Percentiles rank a stretch among this genome's conserved stretches.
phyloP scores from a whole-genome alignment of 2,329 filamentous ascomycete genomes.

The Ascochyta clinopodiicola region DNA sequence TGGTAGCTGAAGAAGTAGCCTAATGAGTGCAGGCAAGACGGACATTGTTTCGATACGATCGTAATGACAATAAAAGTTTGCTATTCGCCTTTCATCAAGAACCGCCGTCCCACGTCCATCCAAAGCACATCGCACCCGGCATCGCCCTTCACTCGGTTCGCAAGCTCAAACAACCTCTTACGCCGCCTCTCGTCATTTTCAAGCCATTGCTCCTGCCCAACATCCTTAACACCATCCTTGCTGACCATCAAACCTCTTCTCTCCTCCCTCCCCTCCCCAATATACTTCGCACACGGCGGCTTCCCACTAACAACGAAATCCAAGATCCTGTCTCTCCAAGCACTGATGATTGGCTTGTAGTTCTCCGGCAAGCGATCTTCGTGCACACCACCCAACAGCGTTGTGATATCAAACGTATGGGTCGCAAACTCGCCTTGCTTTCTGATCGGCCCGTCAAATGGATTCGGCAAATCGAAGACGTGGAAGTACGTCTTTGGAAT shows the following conservation, averaged over 20 bases:
- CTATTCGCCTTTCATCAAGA: constrained; percentile 27
- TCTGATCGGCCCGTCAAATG: constrained; percentile 20
- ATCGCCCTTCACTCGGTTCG: constrained; percentile 12
- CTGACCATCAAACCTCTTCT: constrained; percentile 15
- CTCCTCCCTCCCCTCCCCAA: not conserved
- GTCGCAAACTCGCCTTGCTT: constrained; percentile 22
- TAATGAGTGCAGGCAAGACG: constrained; percentile 1
- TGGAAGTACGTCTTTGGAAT: constrained; percentile 25
- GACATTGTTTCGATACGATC: not conserved
- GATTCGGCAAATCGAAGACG: constrained; percentile 25
- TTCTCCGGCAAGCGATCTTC: constrained; percentile 15
- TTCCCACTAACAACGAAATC: constrained; percentile 19
- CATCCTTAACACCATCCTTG: constrained; percentile 15
- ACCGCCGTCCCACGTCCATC: constrained; percentile 23
- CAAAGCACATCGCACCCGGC: constrained; percentile 23
- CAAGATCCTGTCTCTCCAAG: constrained; percentile 21
- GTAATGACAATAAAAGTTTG: constrained; percentile 9
- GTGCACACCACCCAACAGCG: constrained; percentile 24
- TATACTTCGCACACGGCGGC: constrained; percentile 16
- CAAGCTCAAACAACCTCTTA: constrained; percentile 19
- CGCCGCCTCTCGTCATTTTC: constrained; percentile 12
- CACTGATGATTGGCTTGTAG: constrained; percentile 12
- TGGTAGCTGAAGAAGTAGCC: not conserved
- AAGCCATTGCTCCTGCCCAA: constrained; percentile 18
- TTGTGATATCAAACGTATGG: constrained; percentile 27